These are phyloP conservation scores for Ormosia semicastrata DNA, from an alignment of 306 rosid species.

Conservation along the genomic window DNA sequence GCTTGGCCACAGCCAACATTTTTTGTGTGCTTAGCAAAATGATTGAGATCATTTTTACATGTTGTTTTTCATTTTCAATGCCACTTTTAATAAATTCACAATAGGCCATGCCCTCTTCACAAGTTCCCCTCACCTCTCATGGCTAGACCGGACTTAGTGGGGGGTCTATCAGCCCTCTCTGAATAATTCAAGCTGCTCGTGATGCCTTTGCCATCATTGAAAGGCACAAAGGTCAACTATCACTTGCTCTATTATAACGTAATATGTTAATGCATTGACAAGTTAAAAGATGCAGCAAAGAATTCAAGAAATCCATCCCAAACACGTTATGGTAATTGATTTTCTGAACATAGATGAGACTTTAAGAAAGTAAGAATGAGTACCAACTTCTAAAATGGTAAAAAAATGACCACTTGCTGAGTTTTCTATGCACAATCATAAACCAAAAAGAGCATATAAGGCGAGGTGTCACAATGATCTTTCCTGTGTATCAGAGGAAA, in stretches of 20 bases:
- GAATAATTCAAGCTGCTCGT: background rate
- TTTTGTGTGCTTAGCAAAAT: background rate
- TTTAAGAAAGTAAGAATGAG: slow-evolving; percentile 1
- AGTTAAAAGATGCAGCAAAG: background rate
- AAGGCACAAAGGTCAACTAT: slow-evolving; percentile 27
- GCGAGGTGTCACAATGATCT: background rate
- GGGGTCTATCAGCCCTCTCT: background rate
- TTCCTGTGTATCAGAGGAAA: slow-evolving; percentile 3
- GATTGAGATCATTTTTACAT: background rate
- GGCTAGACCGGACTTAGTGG: slow-evolving; percentile 29
- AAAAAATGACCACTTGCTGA: slow-evolving; percentile 25
- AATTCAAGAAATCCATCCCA: background rate
- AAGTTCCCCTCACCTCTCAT: background rate
- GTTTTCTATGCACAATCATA: slow-evolving; percentile 20
- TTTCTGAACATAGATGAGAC: background rate
- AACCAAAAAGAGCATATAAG: background rate
- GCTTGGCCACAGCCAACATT: background rate
- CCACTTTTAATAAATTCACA: background rate
- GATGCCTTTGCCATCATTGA: slow-evolving; percentile 8
- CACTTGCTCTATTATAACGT: background rate
- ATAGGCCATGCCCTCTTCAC: background rate
- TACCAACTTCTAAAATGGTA: background rate
- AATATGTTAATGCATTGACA: slow-evolving; percentile 8
- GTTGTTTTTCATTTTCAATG: background rate
- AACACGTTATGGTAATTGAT: background rate